Base-by-base conservation (phyloP, 768 basidiomycete genomes). In the Leccinum subgranulosum region DNA sequence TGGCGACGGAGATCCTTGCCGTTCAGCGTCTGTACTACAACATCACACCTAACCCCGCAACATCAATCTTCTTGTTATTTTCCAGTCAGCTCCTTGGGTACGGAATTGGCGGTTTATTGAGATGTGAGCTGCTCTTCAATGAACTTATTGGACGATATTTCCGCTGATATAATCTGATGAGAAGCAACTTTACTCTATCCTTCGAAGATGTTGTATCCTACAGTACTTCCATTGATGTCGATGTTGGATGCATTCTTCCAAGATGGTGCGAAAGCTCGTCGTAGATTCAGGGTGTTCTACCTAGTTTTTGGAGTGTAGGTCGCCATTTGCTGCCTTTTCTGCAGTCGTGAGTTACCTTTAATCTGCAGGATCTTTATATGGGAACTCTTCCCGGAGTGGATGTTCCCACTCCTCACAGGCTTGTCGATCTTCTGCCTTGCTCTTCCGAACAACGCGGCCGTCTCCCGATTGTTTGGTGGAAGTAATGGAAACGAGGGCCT, bases 401-500 rank as follows among this genome's bases (percentile, higher is more conserved):
- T 72, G 21, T 87, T 87, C 61, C 87, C 86, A 0, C 74, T 87
- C 23, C 62, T 86, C 31, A 84, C 84, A 3, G 85, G 85, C 21
- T 73, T 87, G 34, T 83, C 81, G 15, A 78, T 86, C 21, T 74
- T 86, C 64, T 88, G 87, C 60, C 76, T 88, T 43, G 77, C 84
- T 1, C 75, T 78, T 49, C 77, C 76, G 45, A 69, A 84, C 17
- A 81, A 75, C 52, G 62, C 80, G 0, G 75, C 76, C 68, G 74
- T 85, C 57, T 80, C 83, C 0, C 75, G 79, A 27, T 72, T 85
- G 29, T 85, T 86, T 62, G 85, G 85, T 52, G 85, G 85, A 41
- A 82, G 78, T 39, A 79, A 81, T 31, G 84, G 78, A 54, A 85
- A 87, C 54, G 84, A 86, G 67, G 84, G 85, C 7, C 76, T 86